Evolutionary conservation across 768 basidiomycete genomes (phyloP).

Genomic region (Coprinellus micaceus): DNA sequence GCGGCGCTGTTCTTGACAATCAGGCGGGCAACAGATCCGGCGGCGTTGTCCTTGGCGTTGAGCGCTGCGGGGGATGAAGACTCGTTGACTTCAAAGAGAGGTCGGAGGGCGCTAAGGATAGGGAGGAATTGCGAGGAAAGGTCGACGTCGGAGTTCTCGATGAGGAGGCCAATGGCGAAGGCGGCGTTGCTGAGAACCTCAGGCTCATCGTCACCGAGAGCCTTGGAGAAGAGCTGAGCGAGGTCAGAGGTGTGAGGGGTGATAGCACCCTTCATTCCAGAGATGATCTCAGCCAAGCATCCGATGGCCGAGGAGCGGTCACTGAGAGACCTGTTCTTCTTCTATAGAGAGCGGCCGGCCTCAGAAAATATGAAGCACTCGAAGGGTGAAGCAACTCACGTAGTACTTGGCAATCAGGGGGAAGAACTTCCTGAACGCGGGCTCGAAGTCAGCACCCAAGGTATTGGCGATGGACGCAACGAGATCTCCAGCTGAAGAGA

Average conservation of each 20-base stretch:
- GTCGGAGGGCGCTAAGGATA: slow-evolving; percentile 75
- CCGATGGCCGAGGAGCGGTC: slow-evolving; percentile 94
- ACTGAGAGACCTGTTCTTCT: slow-evolving; percentile 79
- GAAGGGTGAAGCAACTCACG: slow-evolving; percentile 43
- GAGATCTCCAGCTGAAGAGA: slow-evolving; percentile 91
- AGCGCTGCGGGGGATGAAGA: slow-evolving; percentile 62
- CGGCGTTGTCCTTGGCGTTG: slow-evolving; percentile 96
- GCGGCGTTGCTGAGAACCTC: slow-evolving; percentile 97
- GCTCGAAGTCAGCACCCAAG: slow-evolving; percentile 80
- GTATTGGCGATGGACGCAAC: slow-evolving; percentile 84
- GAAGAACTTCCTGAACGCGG: slow-evolving; percentile 82
- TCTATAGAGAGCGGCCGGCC: slow-evolving; percentile 38
- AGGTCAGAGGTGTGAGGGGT: slow-evolving; percentile 82
- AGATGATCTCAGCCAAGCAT: slow-evolving; percentile 91
- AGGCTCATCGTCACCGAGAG: slow-evolving; percentile 78
- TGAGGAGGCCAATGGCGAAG: slow-evolving; percentile 87
- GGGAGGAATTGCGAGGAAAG: slow-evolving; percentile 76
- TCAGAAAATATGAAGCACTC: neutral
- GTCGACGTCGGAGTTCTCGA: slow-evolving; percentile 82
- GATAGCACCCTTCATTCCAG: slow-evolving; percentile 82
- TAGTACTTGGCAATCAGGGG: slow-evolving; percentile 90
- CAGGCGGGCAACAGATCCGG: slow-evolving; percentile 86
- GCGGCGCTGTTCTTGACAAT: slow-evolving; percentile 75
- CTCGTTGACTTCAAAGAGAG: slow-evolving; percentile 67
- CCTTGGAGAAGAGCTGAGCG: slow-evolving; percentile 79